Conservation (phyloP, 2,329 filamentous ascomycete genomes). For the Trichothecium sympodiale region DNA sequence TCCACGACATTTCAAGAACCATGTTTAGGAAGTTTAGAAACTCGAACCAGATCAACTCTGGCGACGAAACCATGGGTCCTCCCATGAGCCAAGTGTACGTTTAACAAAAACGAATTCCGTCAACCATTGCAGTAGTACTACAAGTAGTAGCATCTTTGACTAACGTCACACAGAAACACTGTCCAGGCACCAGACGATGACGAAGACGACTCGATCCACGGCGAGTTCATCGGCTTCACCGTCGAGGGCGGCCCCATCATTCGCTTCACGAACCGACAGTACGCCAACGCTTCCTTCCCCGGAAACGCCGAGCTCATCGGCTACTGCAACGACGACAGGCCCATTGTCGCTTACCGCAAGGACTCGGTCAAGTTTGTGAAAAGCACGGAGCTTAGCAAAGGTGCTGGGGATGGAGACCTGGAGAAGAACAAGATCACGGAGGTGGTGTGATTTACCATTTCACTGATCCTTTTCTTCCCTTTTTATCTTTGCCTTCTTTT, state of each 20-base stretch:
- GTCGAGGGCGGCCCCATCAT: conserved; percentile 34
- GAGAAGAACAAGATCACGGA: not conserved
- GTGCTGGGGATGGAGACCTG: not conserved
- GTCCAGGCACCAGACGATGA: conserved; percentile 21
- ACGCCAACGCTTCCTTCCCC: conserved; percentile 14
- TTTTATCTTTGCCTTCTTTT: too few species aligned
- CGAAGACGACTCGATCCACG: conserved; percentile 18
- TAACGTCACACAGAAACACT: conserved; percentile 19
- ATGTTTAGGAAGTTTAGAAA: conserved; percentile 21
- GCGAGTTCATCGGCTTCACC: conserved; percentile 31
- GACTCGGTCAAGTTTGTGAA: conserved; percentile 21
- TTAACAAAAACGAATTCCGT: too few species aligned
- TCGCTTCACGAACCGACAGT: conserved; percentile 25
- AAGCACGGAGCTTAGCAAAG: conserved; percentile 3
- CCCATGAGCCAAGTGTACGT: conserved; percentile 34
- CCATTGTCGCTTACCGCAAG: conserved; percentile 27
- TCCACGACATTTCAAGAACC: conserved; percentile 28
- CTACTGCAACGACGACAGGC: conserved; percentile 19
- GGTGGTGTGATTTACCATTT: not conserved
- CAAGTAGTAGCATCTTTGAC: too few species aligned
- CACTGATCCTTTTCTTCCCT: too few species aligned
- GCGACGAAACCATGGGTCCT: conserved; percentile 16
- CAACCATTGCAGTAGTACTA: too few species aligned
- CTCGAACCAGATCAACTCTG: conserved; percentile 3
- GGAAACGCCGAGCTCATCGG: conserved; percentile 25